Conservation (phyloP, 2,329 filamentous ascomycete species). For the Alternaria longipes region DNA sequence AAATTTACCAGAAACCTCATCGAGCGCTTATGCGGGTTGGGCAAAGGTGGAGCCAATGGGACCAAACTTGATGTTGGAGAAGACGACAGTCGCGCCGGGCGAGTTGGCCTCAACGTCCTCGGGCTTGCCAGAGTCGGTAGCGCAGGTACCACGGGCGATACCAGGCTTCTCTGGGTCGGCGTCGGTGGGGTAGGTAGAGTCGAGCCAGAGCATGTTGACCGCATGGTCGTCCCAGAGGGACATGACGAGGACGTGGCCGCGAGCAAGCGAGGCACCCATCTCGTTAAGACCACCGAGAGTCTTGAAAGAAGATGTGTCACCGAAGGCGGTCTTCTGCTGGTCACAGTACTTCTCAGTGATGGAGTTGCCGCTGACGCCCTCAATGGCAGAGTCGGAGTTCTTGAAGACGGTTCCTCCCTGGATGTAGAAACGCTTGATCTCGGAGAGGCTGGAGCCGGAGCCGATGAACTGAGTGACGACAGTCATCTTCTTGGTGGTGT, state of each 20-base stretch:
- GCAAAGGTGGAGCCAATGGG: conserved; percentile 52
- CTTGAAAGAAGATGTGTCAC: conserved; percentile 63
- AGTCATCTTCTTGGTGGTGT: conserved; percentile 56
- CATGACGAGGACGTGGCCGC: conserved; percentile 72
- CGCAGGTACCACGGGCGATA: conserved; percentile 50
- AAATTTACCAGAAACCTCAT: neutral
- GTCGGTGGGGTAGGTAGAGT: conserved; percentile 68
- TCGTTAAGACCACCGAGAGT: conserved; percentile 64
- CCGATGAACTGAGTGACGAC: conserved; percentile 63
- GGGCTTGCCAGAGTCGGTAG: conserved; percentile 48
- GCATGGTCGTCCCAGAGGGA: conserved; percentile 71
- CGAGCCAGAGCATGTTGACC: conserved; percentile 78
- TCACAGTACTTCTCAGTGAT: conserved; percentile 68
- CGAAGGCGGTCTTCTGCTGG: conserved; percentile 65
- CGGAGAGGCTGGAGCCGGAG: conserved; percentile 53
- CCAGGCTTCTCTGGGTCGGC: conserved; percentile 44
- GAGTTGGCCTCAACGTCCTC: conserved; percentile 49
- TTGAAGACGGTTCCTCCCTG: conserved; percentile 61
- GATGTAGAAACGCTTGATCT: conserved; percentile 61
- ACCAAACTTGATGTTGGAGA: conserved; percentile 54
- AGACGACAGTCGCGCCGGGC: conserved; percentile 48
- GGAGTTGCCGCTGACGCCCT: conserved; percentile 60
- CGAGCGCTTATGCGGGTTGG: conserved; percentile 37
- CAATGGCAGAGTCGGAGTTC: conserved; percentile 55
- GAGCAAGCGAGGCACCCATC: conserved; percentile 64